Evolutionary conservation across 108 stramenopile genomes (phyloP), one percentile per base, ranked within the genome.

Genomic region (Halocafeteria seosinensis): DNA sequence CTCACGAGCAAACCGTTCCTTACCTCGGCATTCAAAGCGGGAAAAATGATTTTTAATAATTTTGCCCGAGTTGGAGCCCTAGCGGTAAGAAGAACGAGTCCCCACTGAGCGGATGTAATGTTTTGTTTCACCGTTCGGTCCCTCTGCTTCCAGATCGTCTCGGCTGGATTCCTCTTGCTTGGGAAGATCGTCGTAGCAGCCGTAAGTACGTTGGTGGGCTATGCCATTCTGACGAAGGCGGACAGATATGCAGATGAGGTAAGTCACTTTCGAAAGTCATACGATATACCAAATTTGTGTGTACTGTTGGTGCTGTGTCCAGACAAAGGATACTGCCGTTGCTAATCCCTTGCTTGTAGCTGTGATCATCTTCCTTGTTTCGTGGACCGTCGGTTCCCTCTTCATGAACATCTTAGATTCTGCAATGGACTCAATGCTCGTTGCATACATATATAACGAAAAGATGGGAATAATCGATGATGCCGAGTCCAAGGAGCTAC

Each of bases 1-100:
- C n/a, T 59, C 21, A 27, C 57, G 13, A 25, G n/a, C 13, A 6
- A 59, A 35, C 12, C 34, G 42, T 72, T 76, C 66, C 17, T 47
- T n/a, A 17, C 42, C 42, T 17, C 42, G 17, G 17, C 42, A 17
- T 47, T 17, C 42, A 47, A 47, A n/a, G 42, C 42, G 42, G n/a
- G 17, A 17, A n/a, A 47, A n/a, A 21, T 21, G 17, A 47, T 47
- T n/a, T 21, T n/a, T 21, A 47, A 17, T n/a, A 47, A 47, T n/a
- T 21, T 47, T n/a, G 42, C n/a, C 17, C 42, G 42, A 47, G 42
- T 47, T 21, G 42, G 42, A 47, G 42, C n/a, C 42, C 42, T 47
- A 21, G 42, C n/a, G 17, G 42, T 47, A 21, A 17, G 17, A n/a
- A 47, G n/a, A n/a, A n/a, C n/a, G n/a, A n/a, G n/a, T n/a, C n/a